These are phyloP conservation scores for Papilionanthe hybrid DNA, from an alignment of 116 monocot genomes.

Conservation along the genomic window DNA sequence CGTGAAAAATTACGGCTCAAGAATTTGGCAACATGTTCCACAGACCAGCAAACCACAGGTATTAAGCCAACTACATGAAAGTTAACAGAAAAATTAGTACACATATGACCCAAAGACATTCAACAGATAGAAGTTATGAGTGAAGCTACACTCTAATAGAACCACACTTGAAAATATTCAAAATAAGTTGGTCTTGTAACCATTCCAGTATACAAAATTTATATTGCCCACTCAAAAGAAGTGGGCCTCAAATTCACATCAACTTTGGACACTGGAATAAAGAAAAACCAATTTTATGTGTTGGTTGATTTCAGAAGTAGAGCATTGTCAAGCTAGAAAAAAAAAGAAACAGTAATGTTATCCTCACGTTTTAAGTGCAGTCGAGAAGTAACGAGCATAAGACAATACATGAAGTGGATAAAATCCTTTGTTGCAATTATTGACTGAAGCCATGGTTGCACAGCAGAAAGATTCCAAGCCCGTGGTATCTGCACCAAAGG, in stretches of 20 bases:
- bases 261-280: background rate
- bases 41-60: conserved; percentile 75
- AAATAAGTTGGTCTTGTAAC: too few species aligned
- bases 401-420: conserved; percentile 71
- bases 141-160: background rate
- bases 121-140: background rate
- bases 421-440: conserved; percentile 73
- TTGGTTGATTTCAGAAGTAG: background rate
- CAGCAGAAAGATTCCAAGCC: conserved; percentile 59
- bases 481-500: conserved; percentile 64
- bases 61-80: conserved; percentile 64
- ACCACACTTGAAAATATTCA: background rate
- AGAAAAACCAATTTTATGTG: background rate
- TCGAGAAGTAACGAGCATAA: conserved; percentile 63
- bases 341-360: background rate
- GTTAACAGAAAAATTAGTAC: background rate
- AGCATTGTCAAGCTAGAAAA: background rate
- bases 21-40: conserved; percentile 68
- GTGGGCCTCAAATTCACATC: background rate
- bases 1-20: conserved; percentile 62
- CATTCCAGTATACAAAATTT: too few species aligned
- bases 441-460: conserved; percentile 69
- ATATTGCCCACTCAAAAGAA: too few species aligned
- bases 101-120: background rate
- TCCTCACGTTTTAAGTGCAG: conserved; percentile 67